Base-by-base conservation (phyloP, 257 asterid genomes). In the Eucommia ulmoides region DNA sequence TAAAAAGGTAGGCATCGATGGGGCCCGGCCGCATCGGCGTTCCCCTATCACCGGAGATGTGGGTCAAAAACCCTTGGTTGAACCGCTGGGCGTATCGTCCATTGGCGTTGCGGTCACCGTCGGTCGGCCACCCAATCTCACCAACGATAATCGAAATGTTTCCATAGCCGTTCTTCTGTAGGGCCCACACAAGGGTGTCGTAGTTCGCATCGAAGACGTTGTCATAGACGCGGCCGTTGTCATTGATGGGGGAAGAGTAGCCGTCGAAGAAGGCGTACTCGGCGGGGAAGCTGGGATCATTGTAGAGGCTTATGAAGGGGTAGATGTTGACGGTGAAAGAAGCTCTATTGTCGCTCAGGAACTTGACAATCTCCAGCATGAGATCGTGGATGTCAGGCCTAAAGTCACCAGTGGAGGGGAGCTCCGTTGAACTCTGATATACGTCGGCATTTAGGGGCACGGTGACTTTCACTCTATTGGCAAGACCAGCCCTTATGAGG, bases 101-200 rank as follows among this genome's bases (percentile, higher is more conserved):
- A 14, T 68, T 80, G 7, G 94, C 94, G 8, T 61, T 73, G 7
- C 29, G 51, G 19, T 77, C 77, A 5, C 94, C 94, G 2, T 83
- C 92, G 0, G 94, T 80, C 0, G 94, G 94, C 94, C 94, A 83
- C 41, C 94, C 94, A 0, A 83, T 74, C 54, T 83, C 94, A 14
- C 94, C 94, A 1, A 83, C 77, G 0, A 80, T 63, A 42, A 80
- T 73, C 0, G 77, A 63, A 68, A 83, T 26, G 66, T 83, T 83
- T 0, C 65, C 73, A 5, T 19, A 77, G 19, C 94, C 94, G 20
- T 54, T 72, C 33, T 58, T 74, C 74, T 83, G 75, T 41, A 83
- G 61, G 23, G 91, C 80, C 75, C 80, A 83, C 5, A 80, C 55
- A 2, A 83, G 76, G 54, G 94, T 83, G 26, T 83, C 94, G 19